These are phyloP conservation scores for Canna indica DNA, from an alignment of 176 grass and related monocot species.

Conservation along the genomic window DNA sequence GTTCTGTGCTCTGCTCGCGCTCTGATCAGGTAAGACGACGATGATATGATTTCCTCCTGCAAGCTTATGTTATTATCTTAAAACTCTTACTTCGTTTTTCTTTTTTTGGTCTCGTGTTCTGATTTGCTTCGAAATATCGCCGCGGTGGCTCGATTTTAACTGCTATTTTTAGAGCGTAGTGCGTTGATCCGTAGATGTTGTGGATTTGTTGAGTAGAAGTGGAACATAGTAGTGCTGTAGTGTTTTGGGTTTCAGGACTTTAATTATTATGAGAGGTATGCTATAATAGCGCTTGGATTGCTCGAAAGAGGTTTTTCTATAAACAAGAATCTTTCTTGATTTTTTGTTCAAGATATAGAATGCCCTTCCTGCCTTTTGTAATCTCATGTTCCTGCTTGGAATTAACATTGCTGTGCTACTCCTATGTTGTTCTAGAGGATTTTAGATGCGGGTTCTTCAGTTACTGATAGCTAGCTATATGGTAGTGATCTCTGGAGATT, in stretches of 20 bases:
- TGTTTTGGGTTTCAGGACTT: neutral
- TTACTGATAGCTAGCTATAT: no score
- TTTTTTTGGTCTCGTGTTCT: neutral
- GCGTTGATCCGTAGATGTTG: neutral
- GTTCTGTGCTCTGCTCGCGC: neutral
- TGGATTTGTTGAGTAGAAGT: neutral
- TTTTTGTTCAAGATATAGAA: neutral
- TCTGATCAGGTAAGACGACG: neutral
- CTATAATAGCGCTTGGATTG: neutral
- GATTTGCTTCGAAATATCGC: neutral
- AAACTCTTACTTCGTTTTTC: no score
- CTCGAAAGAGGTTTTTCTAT: neutral
- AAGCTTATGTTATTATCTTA: no score
- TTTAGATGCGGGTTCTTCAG: neutral
- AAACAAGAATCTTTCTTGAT: neutral
- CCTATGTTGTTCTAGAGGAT: neutral
- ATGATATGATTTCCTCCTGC: neutral
- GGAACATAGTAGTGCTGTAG: neutral
- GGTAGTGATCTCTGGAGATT: neutral
- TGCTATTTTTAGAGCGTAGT: neutral
- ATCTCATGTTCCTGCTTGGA: neutral
- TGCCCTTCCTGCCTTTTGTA: neutral
- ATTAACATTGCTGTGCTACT: neutral
- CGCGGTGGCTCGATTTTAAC: neutral
- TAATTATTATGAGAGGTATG: neutral